Conservation (phyloP, 1,284 basidiomycete genomes). For the Rhodotorula sp. region DNA sequence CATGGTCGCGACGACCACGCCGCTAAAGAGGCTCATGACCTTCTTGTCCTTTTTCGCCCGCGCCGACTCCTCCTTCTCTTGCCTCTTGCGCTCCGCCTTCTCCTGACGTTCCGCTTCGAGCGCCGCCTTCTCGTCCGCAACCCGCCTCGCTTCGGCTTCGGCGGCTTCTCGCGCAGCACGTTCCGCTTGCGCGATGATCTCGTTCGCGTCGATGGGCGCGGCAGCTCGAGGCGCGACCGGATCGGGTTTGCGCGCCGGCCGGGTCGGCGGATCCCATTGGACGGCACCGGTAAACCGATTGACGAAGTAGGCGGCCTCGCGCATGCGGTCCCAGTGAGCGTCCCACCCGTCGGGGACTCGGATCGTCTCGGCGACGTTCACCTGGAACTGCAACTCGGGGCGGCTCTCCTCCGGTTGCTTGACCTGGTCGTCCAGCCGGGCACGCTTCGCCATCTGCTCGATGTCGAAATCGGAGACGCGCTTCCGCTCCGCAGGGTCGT, state of each 20-base stretch:
- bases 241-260: not conserved
- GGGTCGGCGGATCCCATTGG: constrained; percentile 30
- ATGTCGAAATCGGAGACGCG: constrained; percentile 22
- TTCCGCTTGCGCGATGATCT: constrained; percentile 50
- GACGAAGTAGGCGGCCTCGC: constrained; percentile 25
- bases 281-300: constrained; percentile 20
- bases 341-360: constrained; percentile 31
- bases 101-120: constrained; percentile 37
- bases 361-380: not conserved
- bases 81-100: constrained; percentile 59
- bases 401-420: not conserved
- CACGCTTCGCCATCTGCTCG: constrained; percentile 31
- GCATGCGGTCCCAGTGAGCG: constrained; percentile 5
- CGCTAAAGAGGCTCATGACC: constrained; percentile 78
- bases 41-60: constrained; percentile 70
- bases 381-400: not conserved
- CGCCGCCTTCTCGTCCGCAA: constrained; percentile 28
- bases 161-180: constrained; percentile 50
- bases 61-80: constrained; percentile 45
- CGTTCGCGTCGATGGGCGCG: constrained; percentile 30
- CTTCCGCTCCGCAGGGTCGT: constrained; percentile 22
- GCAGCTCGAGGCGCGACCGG: constrained; percentile 11
- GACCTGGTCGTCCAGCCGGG: constrained; percentile 24
- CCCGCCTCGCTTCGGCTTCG: constrained; percentile 24
- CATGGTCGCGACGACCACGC: constrained; percentile 87